Percentiles rank a stretch among this genome's conserved stretches.
Evolutionary conservation across 306 rosid species (phyloP).

Genomic region (Psophocarpus tetragonolobus): DNA sequence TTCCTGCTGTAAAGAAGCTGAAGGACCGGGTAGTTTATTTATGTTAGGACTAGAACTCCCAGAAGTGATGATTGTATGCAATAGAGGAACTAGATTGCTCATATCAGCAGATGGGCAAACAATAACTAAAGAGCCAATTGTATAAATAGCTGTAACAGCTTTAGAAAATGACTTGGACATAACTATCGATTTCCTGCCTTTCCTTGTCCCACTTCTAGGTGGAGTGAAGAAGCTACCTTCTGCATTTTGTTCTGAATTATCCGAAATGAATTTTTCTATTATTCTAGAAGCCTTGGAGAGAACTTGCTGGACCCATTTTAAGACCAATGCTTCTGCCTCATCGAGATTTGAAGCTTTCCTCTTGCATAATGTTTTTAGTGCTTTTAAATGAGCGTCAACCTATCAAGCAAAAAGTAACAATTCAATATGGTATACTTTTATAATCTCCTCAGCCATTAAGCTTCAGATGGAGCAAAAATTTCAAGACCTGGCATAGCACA

Average conservation of each 20-base stretch:
- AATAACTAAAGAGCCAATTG: conserved; percentile 80
- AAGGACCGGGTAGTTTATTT: conserved; percentile 53
- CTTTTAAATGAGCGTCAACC: conserved; percentile 93
- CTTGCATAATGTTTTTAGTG: conserved; percentile 80
- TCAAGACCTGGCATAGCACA: neutral
- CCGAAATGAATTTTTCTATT: conserved; percentile 64
- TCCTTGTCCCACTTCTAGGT: conserved; percentile 56
- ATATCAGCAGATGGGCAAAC: conserved; percentile 71
- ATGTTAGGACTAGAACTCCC: conserved; percentile 69
- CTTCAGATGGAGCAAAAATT: neutral
- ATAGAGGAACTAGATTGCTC: conserved; percentile 55
- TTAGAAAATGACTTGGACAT: conserved; percentile 53
- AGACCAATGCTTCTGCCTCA: conserved; percentile 62
- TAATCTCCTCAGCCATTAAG: neutral
- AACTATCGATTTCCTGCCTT: conserved; percentile 52
- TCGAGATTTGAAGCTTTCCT: conserved; percentile 58
- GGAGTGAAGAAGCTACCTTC: conserved; percentile 60
- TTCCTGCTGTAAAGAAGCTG: conserved; percentile 53
- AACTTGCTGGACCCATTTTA: conserved; percentile 66
- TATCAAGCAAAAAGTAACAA: conserved; percentile 42
- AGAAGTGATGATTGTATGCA: conserved; percentile 78
- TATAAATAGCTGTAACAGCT: conserved; percentile 74
- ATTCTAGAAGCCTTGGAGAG: conserved; percentile 56
- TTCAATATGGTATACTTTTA: neutral
- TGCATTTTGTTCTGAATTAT: conserved; percentile 38